A percentile compares a stretch with the other conserved stretches of the same genome.
Conservation (phyloP, 805 yeast genomes). For the Zygosaccharomyces pseudorouxii region DNA sequence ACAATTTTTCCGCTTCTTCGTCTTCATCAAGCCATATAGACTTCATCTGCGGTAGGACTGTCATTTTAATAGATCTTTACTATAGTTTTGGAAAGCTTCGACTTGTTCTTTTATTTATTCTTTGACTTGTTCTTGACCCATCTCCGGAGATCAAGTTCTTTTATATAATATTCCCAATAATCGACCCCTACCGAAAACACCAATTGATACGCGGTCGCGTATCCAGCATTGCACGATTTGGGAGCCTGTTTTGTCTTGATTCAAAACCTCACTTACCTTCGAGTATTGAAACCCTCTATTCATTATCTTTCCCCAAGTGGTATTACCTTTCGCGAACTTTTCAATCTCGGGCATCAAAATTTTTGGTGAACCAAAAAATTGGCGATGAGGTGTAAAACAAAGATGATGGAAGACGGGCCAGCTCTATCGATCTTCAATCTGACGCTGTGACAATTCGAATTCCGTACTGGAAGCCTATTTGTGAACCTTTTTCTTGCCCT, state of each 20-base stretch:
- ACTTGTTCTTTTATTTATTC: not conserved
- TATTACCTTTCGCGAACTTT: conserved; percentile 2
- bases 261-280: conserved; percentile 2
- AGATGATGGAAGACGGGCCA: not conserved
- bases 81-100: not conserved
- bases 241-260: conserved; percentile 1
- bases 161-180: not conserved
- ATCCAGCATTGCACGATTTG: conserved; percentile 1
- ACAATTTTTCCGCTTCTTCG: conserved; percentile 34
- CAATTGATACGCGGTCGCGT: conserved; percentile 4
- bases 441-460: not conserved
- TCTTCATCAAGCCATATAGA: conserved; percentile 44
- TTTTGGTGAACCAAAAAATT: conserved; percentile 1
- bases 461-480: not conserved
- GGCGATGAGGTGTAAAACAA: conserved; percentile 2
- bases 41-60: conserved; percentile 35
- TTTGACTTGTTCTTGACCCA: not conserved
- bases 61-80: not conserved
- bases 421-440: not conserved
- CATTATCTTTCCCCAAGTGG: conserved; percentile 6
- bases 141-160: not conserved
- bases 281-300: conserved; percentile 1
- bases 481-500: conserved; percentile 6
- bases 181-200: not conserved
- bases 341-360: not conserved